Percentiles rank a stretch among this genome's conserved stretches.
These are phyloP conservation scores for Arthrobotrys musiformis DNA, from an alignment of 2,329 filamentous ascomycete species.

Conservation along the genomic window DNA sequence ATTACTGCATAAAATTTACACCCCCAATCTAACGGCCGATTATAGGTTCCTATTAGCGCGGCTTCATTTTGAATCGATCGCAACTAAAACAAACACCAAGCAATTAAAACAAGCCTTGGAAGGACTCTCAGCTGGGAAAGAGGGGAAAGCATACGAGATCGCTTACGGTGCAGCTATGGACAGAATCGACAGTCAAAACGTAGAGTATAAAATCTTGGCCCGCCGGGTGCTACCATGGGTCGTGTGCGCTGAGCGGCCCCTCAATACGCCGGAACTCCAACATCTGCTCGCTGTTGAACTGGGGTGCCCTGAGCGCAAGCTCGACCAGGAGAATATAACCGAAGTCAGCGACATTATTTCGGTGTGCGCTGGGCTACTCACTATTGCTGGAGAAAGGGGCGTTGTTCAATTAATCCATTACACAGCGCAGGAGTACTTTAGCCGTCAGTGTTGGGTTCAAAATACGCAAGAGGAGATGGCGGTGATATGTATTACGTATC, in stretches of 20 bases:
- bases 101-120: slow-evolving; percentile 61
- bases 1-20: neutral
- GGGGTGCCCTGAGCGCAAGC: neutral
- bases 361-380: slow-evolving; percentile 60
- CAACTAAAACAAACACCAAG: slow-evolving; percentile 61
- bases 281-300: neutral
- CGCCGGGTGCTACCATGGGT: slow-evolving; percentile 11
- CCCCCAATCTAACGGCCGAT: neutral
- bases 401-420: slow-evolving; percentile 60
- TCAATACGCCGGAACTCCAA: slow-evolving; percentile 13
- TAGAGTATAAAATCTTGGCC: neutral
- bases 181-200: neutral
- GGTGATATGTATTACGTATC: slow-evolving; percentile 13
- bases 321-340: slow-evolving; percentile 21
- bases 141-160: neutral
- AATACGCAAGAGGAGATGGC: neutral
- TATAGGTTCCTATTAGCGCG: slow-evolving; percentile 64
- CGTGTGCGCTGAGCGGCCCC: neutral
- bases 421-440: slow-evolving; percentile 60
- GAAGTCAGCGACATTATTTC: slow-evolving; percentile 11
- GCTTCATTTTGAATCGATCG: slow-evolving; percentile 62
- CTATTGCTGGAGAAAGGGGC: slow-evolving; percentile 58
- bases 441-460: neutral
- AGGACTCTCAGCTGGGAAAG: too few species aligned
- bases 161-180: slow-evolving; percentile 18